Percentiles rank a stretch among this genome's conserved stretches.
phyloP scores from a whole-genome alignment of 163 green algal genomes.

The Prototheca cutis region DNA sequence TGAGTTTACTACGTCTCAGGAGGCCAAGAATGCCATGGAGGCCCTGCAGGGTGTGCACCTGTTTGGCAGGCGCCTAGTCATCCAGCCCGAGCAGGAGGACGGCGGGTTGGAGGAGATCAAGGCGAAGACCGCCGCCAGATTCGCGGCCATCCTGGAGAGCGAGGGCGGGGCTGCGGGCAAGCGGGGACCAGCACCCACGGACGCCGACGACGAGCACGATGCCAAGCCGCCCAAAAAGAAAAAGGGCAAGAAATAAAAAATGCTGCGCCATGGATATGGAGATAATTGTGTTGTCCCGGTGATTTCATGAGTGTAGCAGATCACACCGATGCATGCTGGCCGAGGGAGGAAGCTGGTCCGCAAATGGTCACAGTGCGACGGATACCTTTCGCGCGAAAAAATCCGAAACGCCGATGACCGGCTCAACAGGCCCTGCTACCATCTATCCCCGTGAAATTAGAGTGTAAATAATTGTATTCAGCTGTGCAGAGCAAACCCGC shows the following conservation, averaged over 20 bases:
- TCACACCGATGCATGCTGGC: no score
- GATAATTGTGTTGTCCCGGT: no score
- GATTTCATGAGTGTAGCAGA: no score
- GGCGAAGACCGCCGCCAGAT: conserved; percentile 61
- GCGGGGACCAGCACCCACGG: neutral
- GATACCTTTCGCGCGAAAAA: no score
- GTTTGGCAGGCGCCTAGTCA: conserved; percentile 82
- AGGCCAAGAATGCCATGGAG: conserved; percentile 62
- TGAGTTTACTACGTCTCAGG: conserved; percentile 89
- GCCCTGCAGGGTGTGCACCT: conserved; percentile 72
- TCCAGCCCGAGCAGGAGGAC: conserved; percentile 70
- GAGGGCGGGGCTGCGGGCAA: neutral
- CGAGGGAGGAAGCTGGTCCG: no score
- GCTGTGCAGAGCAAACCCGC: no score
- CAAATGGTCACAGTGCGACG: no score
- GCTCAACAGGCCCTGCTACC: no score
- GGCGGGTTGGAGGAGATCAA: conserved; percentile 60
- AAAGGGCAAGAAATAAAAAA: neutral
- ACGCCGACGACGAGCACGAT: neutral
- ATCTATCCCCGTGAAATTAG: no score
- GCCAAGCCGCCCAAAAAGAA: neutral
- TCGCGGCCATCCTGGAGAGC: conserved; percentile 10
- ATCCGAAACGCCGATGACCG: no score
- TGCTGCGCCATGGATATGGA: no score
- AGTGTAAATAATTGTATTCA: no score